Percentiles rank a stretch among this genome's conserved stretches.
phyloP scores from a whole-genome alignment of 192 early-diverging fungal species.

The Mortierella antarctica region DNA sequence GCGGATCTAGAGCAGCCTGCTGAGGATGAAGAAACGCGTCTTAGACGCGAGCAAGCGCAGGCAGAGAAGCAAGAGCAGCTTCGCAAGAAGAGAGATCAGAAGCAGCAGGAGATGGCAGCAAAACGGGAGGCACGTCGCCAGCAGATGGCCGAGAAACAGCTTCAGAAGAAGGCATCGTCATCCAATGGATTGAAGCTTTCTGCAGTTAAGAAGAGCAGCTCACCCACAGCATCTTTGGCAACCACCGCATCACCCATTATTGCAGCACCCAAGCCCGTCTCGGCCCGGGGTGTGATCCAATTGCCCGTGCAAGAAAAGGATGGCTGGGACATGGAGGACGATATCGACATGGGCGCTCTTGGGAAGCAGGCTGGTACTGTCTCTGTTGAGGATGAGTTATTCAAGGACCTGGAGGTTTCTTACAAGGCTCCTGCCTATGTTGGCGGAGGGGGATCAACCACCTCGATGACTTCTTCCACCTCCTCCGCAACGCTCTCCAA shows the following conservation, averaged over 20 bases:
- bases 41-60: constrained; percentile 26
- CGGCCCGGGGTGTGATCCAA: constrained; percentile 12
- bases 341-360: constrained; percentile 26
- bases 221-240: not conserved
- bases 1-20: constrained; percentile 3
- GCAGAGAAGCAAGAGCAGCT: constrained; percentile 47
- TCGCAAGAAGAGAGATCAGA: constrained; percentile 44
- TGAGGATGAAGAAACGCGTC: constrained; percentile 26
- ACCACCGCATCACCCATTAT: not conserved
- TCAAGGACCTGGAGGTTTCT: constrained; percentile 45
- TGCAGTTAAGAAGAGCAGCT: not conserved
- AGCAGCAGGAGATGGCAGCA: constrained; percentile 51
- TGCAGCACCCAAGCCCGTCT: not conserved
- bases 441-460: constrained; percentile 10
- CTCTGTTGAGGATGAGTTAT: constrained; percentile 37
- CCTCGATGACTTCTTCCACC: constrained; percentile 18
- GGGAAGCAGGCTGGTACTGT: constrained; percentile 8
- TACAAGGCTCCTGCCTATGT: constrained; percentile 46
- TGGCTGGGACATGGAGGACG: constrained; percentile 34
- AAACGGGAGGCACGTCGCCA: constrained; percentile 47
- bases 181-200: constrained; percentile 13
- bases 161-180: constrained; percentile 11
- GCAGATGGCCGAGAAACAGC: constrained; percentile 47
- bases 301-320: constrained; percentile 31
- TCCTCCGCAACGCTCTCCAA: constrained; percentile 31